Percentiles rank a stretch among this genome's conserved stretches.
phyloP scores from a whole-genome alignment of 768 basidiomycete species.

The Goffeauzyma gilvescens region DNA sequence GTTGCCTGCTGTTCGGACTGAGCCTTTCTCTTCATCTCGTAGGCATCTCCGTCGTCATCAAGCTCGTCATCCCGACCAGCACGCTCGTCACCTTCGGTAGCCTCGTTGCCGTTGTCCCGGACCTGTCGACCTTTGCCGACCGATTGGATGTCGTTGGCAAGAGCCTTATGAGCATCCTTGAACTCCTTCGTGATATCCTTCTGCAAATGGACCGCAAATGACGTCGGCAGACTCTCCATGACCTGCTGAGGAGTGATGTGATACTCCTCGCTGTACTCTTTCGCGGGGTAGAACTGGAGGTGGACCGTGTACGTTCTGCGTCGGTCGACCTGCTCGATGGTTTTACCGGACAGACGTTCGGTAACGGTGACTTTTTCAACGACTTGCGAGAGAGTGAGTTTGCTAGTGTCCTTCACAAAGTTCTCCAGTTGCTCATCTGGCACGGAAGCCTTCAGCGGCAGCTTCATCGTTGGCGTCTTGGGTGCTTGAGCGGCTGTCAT shows the following conservation, averaged over 20 bases:
- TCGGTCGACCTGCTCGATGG: slow-evolving; percentile 37
- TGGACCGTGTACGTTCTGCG: slow-evolving; percentile 65
- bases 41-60: slow-evolving; percentile 41
- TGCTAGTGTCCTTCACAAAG: slow-evolving; percentile 79
- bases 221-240: slow-evolving; percentile 47
- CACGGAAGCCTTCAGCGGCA: slow-evolving; percentile 45
- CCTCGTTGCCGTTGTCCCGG: slow-evolving; percentile 31
- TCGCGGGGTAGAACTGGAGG: slow-evolving; percentile 65
- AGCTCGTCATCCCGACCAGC: slow-evolving; percentile 37
- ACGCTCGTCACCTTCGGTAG: slow-evolving; percentile 33
- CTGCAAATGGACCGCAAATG: slow-evolving; percentile 62
- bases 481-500: slow-evolving; percentile 95
- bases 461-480: slow-evolving; percentile 91
- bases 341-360: slow-evolving; percentile 50
- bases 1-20: slow-evolving; percentile 35
- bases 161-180: slow-evolving; percentile 62
- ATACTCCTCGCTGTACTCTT: slow-evolving; percentile 69
- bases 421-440: slow-evolving; percentile 41
- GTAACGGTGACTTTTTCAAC: slow-evolving; percentile 64
- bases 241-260: slow-evolving; percentile 55
- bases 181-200: slow-evolving; percentile 72
- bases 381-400: slow-evolving; percentile 68
- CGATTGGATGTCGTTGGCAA: slow-evolving; percentile 47
- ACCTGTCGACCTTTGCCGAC: slow-evolving; percentile 47
- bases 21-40: slow-evolving; percentile 30